Conservation (phyloP, 352 stramenopile genomes). For the Phytophthora citrophthora region DNA sequence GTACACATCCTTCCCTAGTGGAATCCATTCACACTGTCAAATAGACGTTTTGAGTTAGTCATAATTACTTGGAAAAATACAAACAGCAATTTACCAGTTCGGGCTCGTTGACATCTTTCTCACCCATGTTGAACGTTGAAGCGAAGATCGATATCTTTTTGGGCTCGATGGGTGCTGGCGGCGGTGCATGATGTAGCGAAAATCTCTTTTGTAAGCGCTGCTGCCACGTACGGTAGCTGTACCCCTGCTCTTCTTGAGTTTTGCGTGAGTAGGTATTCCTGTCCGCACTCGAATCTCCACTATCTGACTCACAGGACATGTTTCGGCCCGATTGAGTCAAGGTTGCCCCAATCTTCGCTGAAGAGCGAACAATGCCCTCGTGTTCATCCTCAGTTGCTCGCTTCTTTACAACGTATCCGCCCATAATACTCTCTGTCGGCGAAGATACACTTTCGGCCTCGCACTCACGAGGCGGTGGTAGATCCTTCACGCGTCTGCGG, state of each 20-base stretch:
- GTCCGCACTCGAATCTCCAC: conserved; percentile 20
- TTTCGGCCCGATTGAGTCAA: conserved; percentile 33
- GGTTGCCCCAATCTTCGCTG: conserved; percentile 15
- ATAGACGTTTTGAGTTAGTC: neutral
- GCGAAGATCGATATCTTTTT: conserved; percentile 73
- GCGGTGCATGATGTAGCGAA: conserved; percentile 26
- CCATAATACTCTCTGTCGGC: conserved; percentile 41
- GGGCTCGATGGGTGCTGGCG: conserved; percentile 17
- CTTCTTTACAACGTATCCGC: conserved; percentile 38
- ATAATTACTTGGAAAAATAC: neutral
- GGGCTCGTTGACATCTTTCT: conserved; percentile 63
- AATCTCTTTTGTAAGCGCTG: conserved; percentile 45
- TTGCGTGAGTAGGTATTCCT: conserved; percentile 19
- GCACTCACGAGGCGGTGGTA: conserved; percentile 29
- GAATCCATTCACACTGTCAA: conserved; percentile 76
- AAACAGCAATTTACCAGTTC: conserved; percentile 46
- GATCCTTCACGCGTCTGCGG: conserved; percentile 28
- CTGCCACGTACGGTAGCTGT: conserved; percentile 34
- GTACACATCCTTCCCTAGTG: conserved; percentile 86
- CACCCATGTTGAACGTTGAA: conserved; percentile 90
- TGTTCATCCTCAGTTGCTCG: conserved; percentile 28
- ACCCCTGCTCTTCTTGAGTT: conserved; percentile 20
- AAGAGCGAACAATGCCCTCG: conserved; percentile 19
- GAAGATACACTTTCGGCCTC: conserved; percentile 57
- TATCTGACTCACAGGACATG: conserved; percentile 33